Percentiles rank a stretch among this genome's conserved stretches.
Evolutionary conservation across 2,329 filamentous ascomycete species (phyloP).

Genomic region (Dactylellina haptotyla): DNA sequence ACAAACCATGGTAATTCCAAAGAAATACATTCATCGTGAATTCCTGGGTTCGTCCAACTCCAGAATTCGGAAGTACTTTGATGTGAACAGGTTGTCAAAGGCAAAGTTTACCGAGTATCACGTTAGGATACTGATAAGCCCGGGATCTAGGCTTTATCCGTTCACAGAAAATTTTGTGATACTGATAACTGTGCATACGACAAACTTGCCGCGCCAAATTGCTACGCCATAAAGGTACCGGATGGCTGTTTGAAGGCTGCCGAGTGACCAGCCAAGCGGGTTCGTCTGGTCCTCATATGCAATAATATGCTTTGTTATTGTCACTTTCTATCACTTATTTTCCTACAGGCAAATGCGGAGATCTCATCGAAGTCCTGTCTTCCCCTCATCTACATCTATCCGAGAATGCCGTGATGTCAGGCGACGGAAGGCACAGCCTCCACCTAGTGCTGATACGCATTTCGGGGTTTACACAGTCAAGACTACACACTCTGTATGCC

Average conservation of each 20-base stretch:
- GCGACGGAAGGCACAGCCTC: neutral
- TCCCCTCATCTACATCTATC: neutral
- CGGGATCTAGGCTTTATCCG: too few species aligned
- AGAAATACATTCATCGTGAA: slow-evolving; percentile 16
- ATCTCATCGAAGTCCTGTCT: too few species aligned
- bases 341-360: neutral
- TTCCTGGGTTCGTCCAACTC: neutral
- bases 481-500: slow-evolving; percentile 34
- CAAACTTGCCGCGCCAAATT: too few species aligned
- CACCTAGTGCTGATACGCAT: slow-evolving; percentile 10
- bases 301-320: slow-evolving; percentile 10
- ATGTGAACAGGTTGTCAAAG: slow-evolving; percentile 18
- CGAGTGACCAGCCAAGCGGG: too few species aligned
- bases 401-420: neutral
- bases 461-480: slow-evolving; percentile 21
- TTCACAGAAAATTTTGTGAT: too few species aligned
- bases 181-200: too few species aligned
- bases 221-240: too few species aligned
- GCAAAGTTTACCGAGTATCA: slow-evolving; percentile 35
- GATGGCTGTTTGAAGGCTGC: too few species aligned
- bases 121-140: slow-evolving; percentile 23
- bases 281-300: too few species aligned
- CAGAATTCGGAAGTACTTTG: slow-evolving; percentile 3
- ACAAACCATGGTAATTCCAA: neutral
- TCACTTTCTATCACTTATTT: slow-evolving; percentile 1